Percentiles rank a stretch among this genome's conserved stretches.
Conservation (phyloP, 495 filamentous ascomycete genomes). For the Penicillium maclennaniae region DNA sequence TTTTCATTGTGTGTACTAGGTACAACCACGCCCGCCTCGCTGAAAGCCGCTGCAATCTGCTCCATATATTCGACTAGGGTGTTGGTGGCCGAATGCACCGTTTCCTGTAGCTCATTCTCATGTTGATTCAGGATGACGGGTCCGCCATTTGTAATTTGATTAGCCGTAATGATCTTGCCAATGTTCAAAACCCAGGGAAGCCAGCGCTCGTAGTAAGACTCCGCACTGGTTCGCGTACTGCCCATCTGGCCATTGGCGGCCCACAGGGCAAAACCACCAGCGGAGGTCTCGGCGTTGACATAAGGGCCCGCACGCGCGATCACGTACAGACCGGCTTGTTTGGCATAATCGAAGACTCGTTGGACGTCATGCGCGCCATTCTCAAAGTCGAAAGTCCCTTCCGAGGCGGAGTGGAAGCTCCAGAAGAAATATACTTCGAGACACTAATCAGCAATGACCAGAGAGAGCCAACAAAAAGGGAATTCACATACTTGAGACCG, state of each 20-base stretch:
- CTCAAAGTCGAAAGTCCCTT: conserved; percentile 52
- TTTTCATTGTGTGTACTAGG: conserved; percentile 53
- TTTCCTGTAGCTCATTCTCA: conserved; percentile 52
- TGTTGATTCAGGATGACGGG: conserved; percentile 51
- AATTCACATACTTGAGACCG: conserved; percentile 35
- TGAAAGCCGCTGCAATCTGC: conserved; percentile 45
- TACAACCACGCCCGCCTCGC: conserved; percentile 47
- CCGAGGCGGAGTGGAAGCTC: conserved; percentile 49
- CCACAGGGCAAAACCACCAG: conserved; percentile 50
- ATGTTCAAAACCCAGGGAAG: conserved; percentile 43
- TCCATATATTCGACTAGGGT: conserved; percentile 50
- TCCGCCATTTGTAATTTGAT: conserved; percentile 50
- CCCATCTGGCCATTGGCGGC: conserved; percentile 50
- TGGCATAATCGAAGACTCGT: conserved; percentile 52
- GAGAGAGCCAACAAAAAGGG: too few species aligned
- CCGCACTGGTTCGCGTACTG: conserved; percentile 36
- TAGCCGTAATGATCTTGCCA: conserved; percentile 44
- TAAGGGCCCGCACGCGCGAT: conserved; percentile 58
- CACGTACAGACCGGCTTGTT: conserved; percentile 54
- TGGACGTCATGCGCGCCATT: conserved; percentile 52
- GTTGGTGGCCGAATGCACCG: conserved; percentile 30
- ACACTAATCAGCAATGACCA: background rate
- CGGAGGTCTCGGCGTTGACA: conserved; percentile 51
- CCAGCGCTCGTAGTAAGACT: conserved; percentile 40
- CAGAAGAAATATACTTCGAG: conserved; percentile 51